Base-by-base conservation (phyloP, 148 eudicot species). In the Cornus controversa region DNA sequence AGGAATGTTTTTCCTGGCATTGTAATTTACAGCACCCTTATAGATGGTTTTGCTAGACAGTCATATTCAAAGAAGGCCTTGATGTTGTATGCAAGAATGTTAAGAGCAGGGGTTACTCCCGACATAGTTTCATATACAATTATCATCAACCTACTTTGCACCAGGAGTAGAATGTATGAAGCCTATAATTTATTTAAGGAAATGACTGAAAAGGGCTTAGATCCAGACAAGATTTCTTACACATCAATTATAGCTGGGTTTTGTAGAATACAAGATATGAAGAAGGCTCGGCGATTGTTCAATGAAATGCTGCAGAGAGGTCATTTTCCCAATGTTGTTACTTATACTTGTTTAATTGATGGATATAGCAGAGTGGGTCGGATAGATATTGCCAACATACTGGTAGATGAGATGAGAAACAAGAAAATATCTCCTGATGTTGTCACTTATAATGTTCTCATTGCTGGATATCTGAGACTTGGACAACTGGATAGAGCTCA, bases 311-410 rank as follows among this genome's bases (percentile, higher is more conserved):
- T 60, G 66, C 50, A 54, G 50, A 76, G 72, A 63, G 80, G 73
- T 6, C 71, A 70, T 58, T 37, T 65, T 29, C 92, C 90, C 24
- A 77, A 66, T 70, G 90, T 82, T 37, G 84, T 85, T 54, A 89
- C 92, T 40, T 89, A 87, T 69, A 87, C 90, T 22, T 85, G 87
- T 77, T 72, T 89, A 28, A 89, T 89, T 54, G 71, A 80, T 67
- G 92, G 85, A 68, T 89, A 76, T 80, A 85, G 81, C 81, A 78
- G 80, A 79, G 37, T 24, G 9, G 75, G 68, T 66, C 73, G 80
- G 57, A 76, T 80, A 83, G 90, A 87, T 80, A 70, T 70, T 24
- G 86, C 85, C 40, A 23, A 65, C 29, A 37, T 53, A 79, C 29
- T 87, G 70, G 42, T 82, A 3, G 77, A 80, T 60, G 82, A 78